A percentile compares a stretch with the other conserved stretches of the same genome.
Conservation (phyloP, 805 yeast genomes). For the Saitoella complicata region DNA sequence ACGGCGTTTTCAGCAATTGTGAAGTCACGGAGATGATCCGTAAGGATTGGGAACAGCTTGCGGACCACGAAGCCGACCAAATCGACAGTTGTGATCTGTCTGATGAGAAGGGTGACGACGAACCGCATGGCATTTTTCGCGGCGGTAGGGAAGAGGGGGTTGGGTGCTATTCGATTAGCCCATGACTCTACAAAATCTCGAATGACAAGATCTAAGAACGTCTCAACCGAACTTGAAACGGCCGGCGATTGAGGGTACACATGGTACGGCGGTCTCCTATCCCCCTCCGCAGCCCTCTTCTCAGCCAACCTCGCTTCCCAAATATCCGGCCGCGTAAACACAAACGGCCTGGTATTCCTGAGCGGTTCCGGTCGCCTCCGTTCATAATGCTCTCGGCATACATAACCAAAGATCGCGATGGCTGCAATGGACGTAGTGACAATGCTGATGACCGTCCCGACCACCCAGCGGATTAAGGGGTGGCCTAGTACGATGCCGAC, state of each 20-base stretch:
- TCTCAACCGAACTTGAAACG: slow-evolving; percentile 37
- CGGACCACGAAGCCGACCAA: slow-evolving; percentile 41
- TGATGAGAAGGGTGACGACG: slow-evolving; percentile 28
- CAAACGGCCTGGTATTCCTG: too few species aligned
- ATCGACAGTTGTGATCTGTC: slow-evolving; percentile 31
- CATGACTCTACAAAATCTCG: slow-evolving; percentile 41
- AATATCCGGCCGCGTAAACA: too few species aligned
- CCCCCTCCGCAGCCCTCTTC: too few species aligned
- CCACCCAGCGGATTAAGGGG: too few species aligned
- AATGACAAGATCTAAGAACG: slow-evolving; percentile 32
- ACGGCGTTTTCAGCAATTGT: slow-evolving; percentile 26
- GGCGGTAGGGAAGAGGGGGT: slow-evolving; percentile 27
- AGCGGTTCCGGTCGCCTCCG: too few species aligned
- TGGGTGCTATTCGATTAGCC: slow-evolving; percentile 32
- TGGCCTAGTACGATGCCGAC: too few species aligned
- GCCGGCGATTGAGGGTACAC: slow-evolving; percentile 33
- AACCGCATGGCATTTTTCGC: slow-evolving; percentile 30
- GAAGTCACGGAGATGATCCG: slow-evolving; percentile 44
- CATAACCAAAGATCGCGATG: too few species aligned
- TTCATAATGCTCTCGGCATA: too few species aligned
- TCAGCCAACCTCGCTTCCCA: too few species aligned
- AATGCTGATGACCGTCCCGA: too few species aligned
- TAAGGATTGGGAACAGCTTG: slow-evolving; percentile 44
- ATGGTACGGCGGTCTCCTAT: too few species aligned
- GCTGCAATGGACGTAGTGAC: too few species aligned